Conservation (phyloP, 805 yeast species). For the Yarrowia sp. region DNA sequence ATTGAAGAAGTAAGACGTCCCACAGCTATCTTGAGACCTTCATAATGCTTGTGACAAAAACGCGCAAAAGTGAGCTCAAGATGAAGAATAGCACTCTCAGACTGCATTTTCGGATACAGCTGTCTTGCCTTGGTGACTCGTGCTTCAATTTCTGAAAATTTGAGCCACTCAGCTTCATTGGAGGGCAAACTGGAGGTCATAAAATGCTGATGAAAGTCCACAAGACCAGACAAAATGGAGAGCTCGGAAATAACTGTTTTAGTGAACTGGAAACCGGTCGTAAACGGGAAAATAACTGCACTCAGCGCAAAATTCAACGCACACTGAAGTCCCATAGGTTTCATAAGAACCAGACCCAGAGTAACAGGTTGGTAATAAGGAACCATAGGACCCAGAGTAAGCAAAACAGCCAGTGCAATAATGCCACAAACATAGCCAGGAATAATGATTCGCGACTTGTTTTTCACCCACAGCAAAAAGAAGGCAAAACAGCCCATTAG, state of each 20-base stretch:
- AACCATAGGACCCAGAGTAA: not conserved
- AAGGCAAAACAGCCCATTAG: not conserved
- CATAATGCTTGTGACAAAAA: not conserved
- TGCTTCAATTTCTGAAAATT: not conserved
- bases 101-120: conserved; percentile 29
- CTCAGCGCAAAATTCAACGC: not conserved
- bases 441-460: not conserved
- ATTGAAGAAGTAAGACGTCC: not conserved
- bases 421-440: not conserved
- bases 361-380: not conserved
- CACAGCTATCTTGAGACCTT: not conserved
- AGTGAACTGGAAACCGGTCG: not conserved
- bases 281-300: not conserved
- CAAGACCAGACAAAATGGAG: not conserved
- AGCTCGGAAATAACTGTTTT: not conserved
- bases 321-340: not conserved
- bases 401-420: not conserved
- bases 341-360: not conserved
- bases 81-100: conserved; percentile 29
- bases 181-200: not conserved
- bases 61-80: conserved; percentile 5
- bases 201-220: not conserved
- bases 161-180: not conserved
- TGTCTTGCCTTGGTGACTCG: not conserved
- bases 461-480: not conserved